Evolutionary conservation across 352 stramenopile species (phyloP), one percentile per base, ranked within the genome.

Genomic region (Pythium sukuiense): DNA sequence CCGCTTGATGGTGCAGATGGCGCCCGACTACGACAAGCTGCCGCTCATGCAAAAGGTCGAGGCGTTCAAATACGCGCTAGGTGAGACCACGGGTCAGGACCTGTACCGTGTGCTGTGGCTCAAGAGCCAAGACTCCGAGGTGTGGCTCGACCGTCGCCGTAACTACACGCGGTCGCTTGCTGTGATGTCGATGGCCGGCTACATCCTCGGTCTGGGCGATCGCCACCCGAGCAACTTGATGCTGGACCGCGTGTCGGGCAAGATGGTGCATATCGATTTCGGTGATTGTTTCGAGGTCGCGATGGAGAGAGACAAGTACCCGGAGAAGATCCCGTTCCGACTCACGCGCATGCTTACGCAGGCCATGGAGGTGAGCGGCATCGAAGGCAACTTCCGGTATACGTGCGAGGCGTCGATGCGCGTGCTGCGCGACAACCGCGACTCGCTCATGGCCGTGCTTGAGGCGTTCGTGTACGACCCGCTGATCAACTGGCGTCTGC

Each of bases 391-490:
- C 68, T 99, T 99, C 79, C 86, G 98, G 4, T 98, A 93, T 71
- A 99, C 98, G 33, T 99, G 97, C 65, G 98, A 99, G 79, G 83
- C 83, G 82, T 99, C 59, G 24, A 99, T 99, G 98, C 81, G 88
- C 48, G 97, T 99, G 39, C 76, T 99, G 62, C 90, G 98, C 60
- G 93, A 99, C 66, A 99, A 99, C 76, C 84, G 97, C 32, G 97
- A 99, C 83, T 98, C 89, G 52, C 79, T 99, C 6, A 98, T 99
- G 80, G 96, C 98, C 18, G 99, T 99, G 87, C 85, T 99, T 3
- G 98, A 99, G 78, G 98, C 98, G 24, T 99, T 99, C 77, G 97
- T 99, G 56, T 98, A 99, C 70, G 98, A 99, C 84, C 98, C 98
- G 30, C 81, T 99, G 1, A 99, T 99, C 71, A 99, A 97, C 64